Evolutionary conservation across 2,329 filamentous ascomycete genomes (phyloP).

Genomic region (Fonsecaea erecta): DNA sequence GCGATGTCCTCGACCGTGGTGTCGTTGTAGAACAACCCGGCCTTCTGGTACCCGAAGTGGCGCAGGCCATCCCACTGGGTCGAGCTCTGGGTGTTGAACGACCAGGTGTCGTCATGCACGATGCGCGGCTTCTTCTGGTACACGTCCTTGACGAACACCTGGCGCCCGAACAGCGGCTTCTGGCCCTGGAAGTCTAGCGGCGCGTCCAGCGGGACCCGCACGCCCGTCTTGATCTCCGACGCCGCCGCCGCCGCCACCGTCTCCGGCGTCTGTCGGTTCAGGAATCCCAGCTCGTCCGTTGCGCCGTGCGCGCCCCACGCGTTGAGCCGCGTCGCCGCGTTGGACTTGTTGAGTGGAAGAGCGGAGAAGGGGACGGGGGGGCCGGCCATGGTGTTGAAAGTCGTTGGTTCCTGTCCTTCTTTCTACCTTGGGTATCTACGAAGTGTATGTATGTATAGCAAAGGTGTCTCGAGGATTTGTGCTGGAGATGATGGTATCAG

Average conservation of each 20-base stretch:
- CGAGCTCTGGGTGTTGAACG: conserved; percentile 39
- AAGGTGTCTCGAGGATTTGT: too few species aligned
- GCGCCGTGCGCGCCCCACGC: conserved; percentile 62
- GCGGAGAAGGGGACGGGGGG: conserved; percentile 40
- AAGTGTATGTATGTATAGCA: too few species aligned
- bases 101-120: conserved; percentile 40
- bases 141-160: conserved; percentile 41
- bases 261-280: conserved; percentile 60
- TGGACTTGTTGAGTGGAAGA: conserved; percentile 57
- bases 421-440: too few species aligned
- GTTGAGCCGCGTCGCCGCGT: conserved; percentile 48
- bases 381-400: conserved; percentile 35
- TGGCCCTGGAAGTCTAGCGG: conserved; percentile 46
- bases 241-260: conserved; percentile 48
- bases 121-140: conserved; percentile 39
- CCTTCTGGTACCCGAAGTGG: conserved; percentile 38
- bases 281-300: conserved; percentile 58
- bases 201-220: conserved; percentile 41
- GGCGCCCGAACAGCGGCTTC: conserved; percentile 44
- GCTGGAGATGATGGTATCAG: too few species aligned
- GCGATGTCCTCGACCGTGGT: conserved; percentile 38
- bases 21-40: conserved; percentile 37
- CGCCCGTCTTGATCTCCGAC: conserved; percentile 51
- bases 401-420: too few species aligned
- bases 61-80: conserved; percentile 39